phyloP scores from a whole-genome alignment of 2,329 filamentous ascomycete genomes.

The Penicillium sp. region DNA sequence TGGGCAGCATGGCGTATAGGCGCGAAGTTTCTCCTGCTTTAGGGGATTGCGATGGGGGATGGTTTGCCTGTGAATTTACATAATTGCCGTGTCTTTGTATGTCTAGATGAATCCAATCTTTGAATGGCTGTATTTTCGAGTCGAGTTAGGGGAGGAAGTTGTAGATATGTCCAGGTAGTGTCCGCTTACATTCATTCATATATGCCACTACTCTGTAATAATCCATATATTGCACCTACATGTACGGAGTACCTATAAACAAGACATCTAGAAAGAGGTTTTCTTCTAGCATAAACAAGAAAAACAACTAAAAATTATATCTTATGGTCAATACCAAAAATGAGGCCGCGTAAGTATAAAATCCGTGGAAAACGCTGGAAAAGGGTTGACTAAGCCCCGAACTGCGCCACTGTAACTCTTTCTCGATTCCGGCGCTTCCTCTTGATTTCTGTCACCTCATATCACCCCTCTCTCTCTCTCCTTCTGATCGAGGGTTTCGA shows the following conservation, averaged over 20 bases:
- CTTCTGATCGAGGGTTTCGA: not conserved
- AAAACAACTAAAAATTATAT: too few species aligned
- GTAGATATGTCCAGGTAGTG: too few species aligned
- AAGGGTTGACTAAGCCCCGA: conserved; percentile 1
- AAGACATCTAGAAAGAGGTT: too few species aligned
- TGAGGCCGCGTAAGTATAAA: conserved; percentile 1
- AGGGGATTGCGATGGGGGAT: conserved; percentile 17
- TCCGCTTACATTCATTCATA: too few species aligned
- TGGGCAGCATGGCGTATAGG: conserved; percentile 42
- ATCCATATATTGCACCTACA: too few species aligned
- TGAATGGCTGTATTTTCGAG: conserved; percentile 3
- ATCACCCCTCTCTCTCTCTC: not conserved
- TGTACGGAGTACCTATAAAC: too few species aligned
- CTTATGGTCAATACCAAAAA: not conserved
- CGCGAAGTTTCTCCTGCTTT: conserved; percentile 32
- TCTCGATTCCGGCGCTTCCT: not conserved
- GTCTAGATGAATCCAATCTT: conserved; percentile 22
- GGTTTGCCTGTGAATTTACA: conserved; percentile 21
- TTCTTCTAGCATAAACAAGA: too few species aligned
- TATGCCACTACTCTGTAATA: too few species aligned
- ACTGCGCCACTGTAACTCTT: not conserved
- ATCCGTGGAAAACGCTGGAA: not conserved
- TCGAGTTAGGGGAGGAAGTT: too few species aligned
- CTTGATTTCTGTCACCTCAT: not conserved
- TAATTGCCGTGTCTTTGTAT: conserved; percentile 20